These are phyloP conservation scores for Pleomassaria siparia DNA, from an alignment of 2,329 filamentous ascomycete species.

Conservation along the genomic window DNA sequence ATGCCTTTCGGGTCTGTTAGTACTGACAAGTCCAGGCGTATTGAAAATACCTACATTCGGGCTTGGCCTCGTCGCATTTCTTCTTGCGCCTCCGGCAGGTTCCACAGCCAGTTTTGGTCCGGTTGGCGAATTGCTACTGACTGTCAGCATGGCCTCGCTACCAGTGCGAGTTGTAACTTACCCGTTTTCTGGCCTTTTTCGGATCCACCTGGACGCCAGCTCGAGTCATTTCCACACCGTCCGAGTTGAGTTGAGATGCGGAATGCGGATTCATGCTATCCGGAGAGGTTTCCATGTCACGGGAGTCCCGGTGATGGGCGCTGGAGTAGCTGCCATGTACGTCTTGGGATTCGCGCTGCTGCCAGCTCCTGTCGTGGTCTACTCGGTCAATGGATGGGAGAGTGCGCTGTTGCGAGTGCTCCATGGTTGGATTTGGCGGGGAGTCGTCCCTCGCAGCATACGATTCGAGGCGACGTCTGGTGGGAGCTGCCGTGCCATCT, in stretches of 20 bases:
- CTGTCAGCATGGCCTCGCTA: conserved; percentile 12
- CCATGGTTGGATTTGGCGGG: conserved; percentile 24
- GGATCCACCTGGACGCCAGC: conserved; percentile 51
- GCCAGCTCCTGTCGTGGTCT: conserved; percentile 32
- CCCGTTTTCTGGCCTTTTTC: conserved; percentile 41
- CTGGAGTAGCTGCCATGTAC: conserved; percentile 26
- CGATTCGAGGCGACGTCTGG: conserved; percentile 38
- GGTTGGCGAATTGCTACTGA: conserved; percentile 76
- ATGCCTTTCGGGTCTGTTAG: conserved; percentile 44
- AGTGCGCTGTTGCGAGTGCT: conserved; percentile 23
- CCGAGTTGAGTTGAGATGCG: conserved; percentile 2
- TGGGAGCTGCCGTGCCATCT: conserved; percentile 32
- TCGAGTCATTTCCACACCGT: conserved; percentile 44
- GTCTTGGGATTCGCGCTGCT: conserved; percentile 27
- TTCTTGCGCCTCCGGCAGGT: conserved; percentile 93
- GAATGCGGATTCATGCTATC: conserved; percentile 8
- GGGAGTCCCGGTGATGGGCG: conserved; percentile 28
- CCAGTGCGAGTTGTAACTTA: conserved; percentile 40
- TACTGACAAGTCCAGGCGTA: conserved; percentile 52
- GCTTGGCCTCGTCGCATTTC: conserved; percentile 95
- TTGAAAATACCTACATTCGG: conserved; percentile 71
- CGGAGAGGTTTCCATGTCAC: conserved; percentile 18
- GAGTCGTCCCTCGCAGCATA: conserved; percentile 37
- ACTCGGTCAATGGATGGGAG: conserved; percentile 32
- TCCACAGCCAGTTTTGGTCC: conserved; percentile 93